Base-by-base conservation (phyloP, 2,329 filamentous ascomycete genomes). In the Trichoderma aggressivum region DNA sequence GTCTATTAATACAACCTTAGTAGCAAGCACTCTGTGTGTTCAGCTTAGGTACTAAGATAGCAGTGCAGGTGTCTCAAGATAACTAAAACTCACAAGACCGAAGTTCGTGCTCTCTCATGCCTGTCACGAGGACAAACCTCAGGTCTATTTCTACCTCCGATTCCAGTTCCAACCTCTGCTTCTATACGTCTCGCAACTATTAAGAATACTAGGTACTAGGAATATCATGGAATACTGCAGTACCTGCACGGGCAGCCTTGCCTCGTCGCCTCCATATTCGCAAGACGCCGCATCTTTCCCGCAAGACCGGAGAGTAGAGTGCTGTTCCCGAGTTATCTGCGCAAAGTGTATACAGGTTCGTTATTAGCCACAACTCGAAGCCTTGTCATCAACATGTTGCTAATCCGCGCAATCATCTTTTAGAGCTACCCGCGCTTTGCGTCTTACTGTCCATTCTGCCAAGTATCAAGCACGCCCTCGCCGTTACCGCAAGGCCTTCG, bases 311-410 rank as follows among this genome's bases (percentile, higher is more conserved):
- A 83, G 85, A 72, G 83, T 94, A 34, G 85, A 86, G 39, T 95
- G 93, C 79, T 95, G 92, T 79, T 84, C 83, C 58, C 87, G 92
- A 68, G 83, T 89, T 50, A 92, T 95, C 76, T 96, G 92, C 80
- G 88, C 89, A 18, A 84, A 84, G 72, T 95, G 92, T 80, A 87
- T 93, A 75, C 82, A 87, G 78, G 90, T 81, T 36, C 60, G 24
- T 39, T 7, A 43, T 28, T 28, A 5, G 26, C 26, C 43, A 36
- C 34, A 12, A 26, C 32, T 24, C 2, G 24, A 66, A 12, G 5
- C n/a, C 34, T 21, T 26, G 1, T 32, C 18, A 11, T 39, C 28
- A 34, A 7, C 18, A 39, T 14, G 53, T 10, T 60, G n/a, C 12
- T 56, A 18, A 55, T 36, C 34, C 21, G 65, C 73, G 76, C 56